Base-by-base conservation (phyloP, 1,284 basidiomycete species). In the Apiotrichum porosum region DNA sequence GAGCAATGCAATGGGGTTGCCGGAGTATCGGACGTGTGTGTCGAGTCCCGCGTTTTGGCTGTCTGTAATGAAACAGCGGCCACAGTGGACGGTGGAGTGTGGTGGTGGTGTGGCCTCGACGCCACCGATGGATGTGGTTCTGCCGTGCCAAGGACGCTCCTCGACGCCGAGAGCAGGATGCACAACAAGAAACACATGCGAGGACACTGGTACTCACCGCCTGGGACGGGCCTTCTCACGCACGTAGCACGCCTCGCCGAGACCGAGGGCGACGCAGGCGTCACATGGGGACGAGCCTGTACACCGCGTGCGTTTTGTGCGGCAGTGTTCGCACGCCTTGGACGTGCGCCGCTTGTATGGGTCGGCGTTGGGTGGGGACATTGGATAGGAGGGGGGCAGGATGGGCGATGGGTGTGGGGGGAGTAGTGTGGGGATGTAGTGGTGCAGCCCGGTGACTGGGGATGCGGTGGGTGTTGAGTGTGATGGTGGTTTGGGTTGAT, bases 261-360 rank as follows among this genome's bases (percentile, higher is more conserved):
- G 26, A 1, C 56, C 56, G 18, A 48, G 39, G 9, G 44, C 32
- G 15, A 54, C 15, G 43, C 60, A 62, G 12, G 60, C 49, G 19
- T 54, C 49, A 34, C 60, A 60, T 6, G 60, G 60, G 34, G 49
- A 44, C n/a, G 44, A 37, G 21, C 58, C 60, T 3, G 52, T 43
- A 32, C 60, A 62, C 14, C 55, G 50, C 9, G 55, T 54, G n/a
- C 54, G 47, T 41, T 55, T 56, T 2, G 49, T 40, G 17, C 57
- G 53, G 40, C 60, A 62, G 44, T 51, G 52, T 38, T 62, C 58
- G 47, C 60, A 62, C 6, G 60, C 60, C 37, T 58, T 62, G 38
- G 48, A 51, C 8, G 49, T 52, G 33, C 53, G 53, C 13, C 53
- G 53, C 40, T 42, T 47, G 46, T 47, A 47, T 8, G 50, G 50